phyloP scores from a whole-genome alignment of 352 stramenopile species.

The Pythium aphanidermatum region DNA sequence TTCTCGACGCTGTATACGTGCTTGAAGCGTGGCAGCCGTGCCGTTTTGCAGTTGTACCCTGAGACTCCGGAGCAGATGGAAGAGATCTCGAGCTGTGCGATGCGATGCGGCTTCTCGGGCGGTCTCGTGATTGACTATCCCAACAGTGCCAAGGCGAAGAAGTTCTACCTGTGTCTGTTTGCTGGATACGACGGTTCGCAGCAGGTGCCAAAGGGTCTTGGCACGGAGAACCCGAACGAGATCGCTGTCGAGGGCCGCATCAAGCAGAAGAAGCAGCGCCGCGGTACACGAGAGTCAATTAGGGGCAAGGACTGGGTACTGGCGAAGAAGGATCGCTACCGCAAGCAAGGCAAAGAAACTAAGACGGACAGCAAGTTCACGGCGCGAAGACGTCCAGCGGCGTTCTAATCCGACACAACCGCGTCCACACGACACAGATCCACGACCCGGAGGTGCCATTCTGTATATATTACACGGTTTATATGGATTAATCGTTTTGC shows the following conservation, averaged over 20 bases:
- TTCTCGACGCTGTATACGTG: conserved; percentile 93
- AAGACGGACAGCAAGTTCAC: conserved; percentile 99
- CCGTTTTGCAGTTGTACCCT: conserved; percentile 99
- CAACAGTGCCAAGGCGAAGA: conserved; percentile 99
- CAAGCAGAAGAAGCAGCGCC: conserved; percentile 53
- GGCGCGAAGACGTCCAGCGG: conserved; percentile 90
- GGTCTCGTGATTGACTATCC: conserved; percentile 99
- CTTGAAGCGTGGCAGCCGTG: conserved; percentile 83
- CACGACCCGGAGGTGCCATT: background rate
- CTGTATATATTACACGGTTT: conserved; percentile 60
- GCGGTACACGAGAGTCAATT: conserved; percentile 43
- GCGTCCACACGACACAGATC: background rate
- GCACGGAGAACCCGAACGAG: conserved; percentile 44
- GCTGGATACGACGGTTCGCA: conserved; percentile 85
- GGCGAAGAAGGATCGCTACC: conserved; percentile 97
- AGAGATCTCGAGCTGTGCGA: conserved; percentile 86
- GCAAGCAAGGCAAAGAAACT: conserved; percentile 97
- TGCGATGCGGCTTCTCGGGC: conserved; percentile 90
- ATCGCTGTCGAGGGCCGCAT: conserved; percentile 56
- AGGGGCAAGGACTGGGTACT: conserved; percentile 95
- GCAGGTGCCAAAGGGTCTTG: conserved; percentile 81
- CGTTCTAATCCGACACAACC: conserved; percentile 82
- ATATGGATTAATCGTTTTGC: conserved; percentile 13
- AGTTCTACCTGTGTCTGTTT: conserved; percentile 99
- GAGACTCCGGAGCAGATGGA: conserved; percentile 97